phyloP scores from a whole-genome alignment of 179 eudicot species.

The Beta lomatogona region DNA sequence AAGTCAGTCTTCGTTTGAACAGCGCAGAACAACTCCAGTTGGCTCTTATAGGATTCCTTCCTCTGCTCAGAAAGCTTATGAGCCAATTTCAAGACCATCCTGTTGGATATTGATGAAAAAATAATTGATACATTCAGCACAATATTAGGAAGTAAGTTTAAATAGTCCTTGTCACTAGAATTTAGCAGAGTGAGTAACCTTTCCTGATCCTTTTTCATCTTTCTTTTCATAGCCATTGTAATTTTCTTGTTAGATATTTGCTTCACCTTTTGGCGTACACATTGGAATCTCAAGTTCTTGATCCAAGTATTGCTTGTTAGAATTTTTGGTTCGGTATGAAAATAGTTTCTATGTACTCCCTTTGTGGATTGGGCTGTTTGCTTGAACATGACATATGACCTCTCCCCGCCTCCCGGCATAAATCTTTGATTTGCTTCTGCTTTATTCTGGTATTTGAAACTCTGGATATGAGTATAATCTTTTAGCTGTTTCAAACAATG shows the following conservation, averaged over 20 bases:
- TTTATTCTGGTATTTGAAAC: neutral
- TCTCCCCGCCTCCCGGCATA: neutral
- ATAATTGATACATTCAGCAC: neutral
- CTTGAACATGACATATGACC: neutral
- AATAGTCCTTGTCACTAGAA: neutral
- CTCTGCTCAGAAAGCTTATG: slow-evolving; percentile 59
- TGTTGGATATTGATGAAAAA: slow-evolving; percentile 37
- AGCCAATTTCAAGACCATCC: slow-evolving; percentile 34
- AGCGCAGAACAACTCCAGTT: slow-evolving; percentile 92
- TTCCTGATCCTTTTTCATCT: neutral
- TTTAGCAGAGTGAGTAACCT: slow-evolving; percentile 18
- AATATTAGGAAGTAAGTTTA: slow-evolving; percentile 16
- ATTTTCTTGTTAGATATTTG: slow-evolving; percentile 19
- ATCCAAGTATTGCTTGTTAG: slow-evolving; percentile 16
- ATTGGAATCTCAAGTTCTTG: slow-evolving; percentile 9
- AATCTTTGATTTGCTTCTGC: neutral
- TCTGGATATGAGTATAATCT: neutral
- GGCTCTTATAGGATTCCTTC: slow-evolving; percentile 69
- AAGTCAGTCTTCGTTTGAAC: slow-evolving; percentile 70
- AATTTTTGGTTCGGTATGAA: slow-evolving; percentile 15
- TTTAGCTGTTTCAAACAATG: neutral
- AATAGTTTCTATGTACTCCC: neutral
- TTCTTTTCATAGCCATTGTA: slow-evolving; percentile 16
- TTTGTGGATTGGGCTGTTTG: slow-evolving; percentile 6
- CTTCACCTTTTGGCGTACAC: neutral